phyloP scores from a whole-genome alignment of 2,329 filamentous ascomycete species.

The Xylaria sp. region DNA sequence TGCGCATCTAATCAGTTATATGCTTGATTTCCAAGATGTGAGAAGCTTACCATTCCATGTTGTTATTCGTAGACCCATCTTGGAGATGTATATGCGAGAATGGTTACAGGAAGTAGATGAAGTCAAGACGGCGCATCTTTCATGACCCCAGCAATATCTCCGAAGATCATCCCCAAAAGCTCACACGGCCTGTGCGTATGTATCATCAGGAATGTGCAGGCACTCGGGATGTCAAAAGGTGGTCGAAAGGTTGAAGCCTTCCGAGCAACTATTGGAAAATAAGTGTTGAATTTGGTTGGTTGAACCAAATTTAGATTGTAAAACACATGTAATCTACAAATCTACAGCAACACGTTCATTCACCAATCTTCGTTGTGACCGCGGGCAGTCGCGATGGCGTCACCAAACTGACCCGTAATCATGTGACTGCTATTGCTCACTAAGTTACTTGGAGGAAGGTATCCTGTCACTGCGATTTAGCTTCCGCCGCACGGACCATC shows the following conservation, averaged over 20 bases:
- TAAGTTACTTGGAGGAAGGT: background rate
- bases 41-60: constrained; percentile 79
- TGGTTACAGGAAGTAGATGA: background rate
- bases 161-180: constrained; percentile 27
- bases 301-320: background rate
- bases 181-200: background rate
- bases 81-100: constrained; percentile 37
- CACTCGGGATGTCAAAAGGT: background rate
- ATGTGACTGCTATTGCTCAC: constrained; percentile 36
- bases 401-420: constrained; percentile 47
- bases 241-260: background rate
- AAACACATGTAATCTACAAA: background rate
- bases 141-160: constrained; percentile 19
- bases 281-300: background rate
- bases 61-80: constrained; percentile 81
- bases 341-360: background rate
- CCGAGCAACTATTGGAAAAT: background rate
- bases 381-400: constrained; percentile 38
- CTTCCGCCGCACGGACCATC: constrained; percentile 27
- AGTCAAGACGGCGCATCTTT: constrained; percentile 22
- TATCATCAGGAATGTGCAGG: constrained; percentile 19
- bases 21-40: background rate
- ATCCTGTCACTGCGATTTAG: background rate
- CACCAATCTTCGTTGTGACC: background rate
- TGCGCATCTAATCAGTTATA: constrained; percentile 51